phyloP scores from a whole-genome alignment of 352 stramenopile species.

The Phytopythium boreale region DNA sequence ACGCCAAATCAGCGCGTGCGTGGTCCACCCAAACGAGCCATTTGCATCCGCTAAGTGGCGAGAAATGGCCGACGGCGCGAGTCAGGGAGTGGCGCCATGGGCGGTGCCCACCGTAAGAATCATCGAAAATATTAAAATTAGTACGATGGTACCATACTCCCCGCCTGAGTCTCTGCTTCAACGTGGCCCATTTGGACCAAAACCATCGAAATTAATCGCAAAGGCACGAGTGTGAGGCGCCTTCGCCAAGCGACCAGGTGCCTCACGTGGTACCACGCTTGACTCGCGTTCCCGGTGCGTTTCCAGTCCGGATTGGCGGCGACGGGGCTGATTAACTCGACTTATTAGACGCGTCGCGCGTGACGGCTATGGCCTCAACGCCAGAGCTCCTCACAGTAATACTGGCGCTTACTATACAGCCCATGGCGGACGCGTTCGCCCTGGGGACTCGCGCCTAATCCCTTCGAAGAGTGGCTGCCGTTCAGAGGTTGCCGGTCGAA shows the following conservation, averaged over 20 bases:
- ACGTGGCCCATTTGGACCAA: neutral
- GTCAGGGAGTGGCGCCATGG: no score
- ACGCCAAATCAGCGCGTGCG: no score
- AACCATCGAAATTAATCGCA: neutral
- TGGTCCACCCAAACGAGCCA: no score
- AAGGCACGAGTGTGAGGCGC: neutral
- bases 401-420: no score
- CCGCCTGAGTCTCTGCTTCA: neutral
- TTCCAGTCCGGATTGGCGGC: no score
- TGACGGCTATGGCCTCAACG: neutral
- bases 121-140: neutral
- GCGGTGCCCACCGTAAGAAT: neutral
- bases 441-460: neutral
- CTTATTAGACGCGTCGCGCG: neutral
- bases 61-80: no score
- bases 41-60: no score
- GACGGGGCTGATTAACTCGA: no score
- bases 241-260: neutral
- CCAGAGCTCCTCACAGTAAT: no score
- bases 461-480: neutral
- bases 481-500: neutral
- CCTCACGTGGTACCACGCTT: neutral
- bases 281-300: no score
- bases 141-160: no score
- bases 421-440: no score